Base-by-base conservation (phyloP, 495 filamentous ascomycete species). In the Chaetomium fimeti region DNA sequence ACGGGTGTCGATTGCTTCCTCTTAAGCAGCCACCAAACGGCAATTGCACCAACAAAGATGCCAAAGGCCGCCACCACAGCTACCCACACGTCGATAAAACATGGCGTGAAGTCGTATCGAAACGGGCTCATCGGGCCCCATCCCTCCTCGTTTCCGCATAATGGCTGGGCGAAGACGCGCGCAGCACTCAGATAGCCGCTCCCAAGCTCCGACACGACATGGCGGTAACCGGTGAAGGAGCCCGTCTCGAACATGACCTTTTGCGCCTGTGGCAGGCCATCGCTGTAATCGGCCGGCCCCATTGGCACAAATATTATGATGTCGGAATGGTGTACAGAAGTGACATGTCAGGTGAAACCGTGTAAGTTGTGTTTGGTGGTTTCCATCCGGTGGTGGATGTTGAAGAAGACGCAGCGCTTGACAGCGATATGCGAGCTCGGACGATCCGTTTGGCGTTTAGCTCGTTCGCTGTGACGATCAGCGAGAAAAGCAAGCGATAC, bases 61-160 rank as follows among this genome's bases (percentile, higher is more conserved):
- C 94, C 91, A 76, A 85, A 92, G 5, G 83, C 80, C 12, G 91
- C 92, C 22, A 97, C 88, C 6, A 82, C 71, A 32, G 88, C 85
- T 61, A 98, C 84, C 79, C 88, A 90, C 12, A 93, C 83, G 74
- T 98, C 95, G 56, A 96, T 83, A 74, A 97, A 98, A 77, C 95
- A 99, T 62, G 95, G 92, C 43, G 95, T 97, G 75, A 99, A 90
- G 74, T 98, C 93, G 75, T 89, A 96, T 66, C 92, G 80, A 61
- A 84, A 81, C 22, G 85, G 85, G 74, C 91, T 94, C 69, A 99
- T 62, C 20, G 95, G 95, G 13, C 95, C 95, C 94, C 94, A 99
- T 72, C 95, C 95, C 76, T 97, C 93, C 40, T 79, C 77, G 77
- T 96, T 91, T 68, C 88, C 84, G 76, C 93, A 97, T 77, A 96